Evolutionary conservation across 768 basidiomycete species (phyloP).

Genomic region (Boletus tylopilopsis): DNA sequence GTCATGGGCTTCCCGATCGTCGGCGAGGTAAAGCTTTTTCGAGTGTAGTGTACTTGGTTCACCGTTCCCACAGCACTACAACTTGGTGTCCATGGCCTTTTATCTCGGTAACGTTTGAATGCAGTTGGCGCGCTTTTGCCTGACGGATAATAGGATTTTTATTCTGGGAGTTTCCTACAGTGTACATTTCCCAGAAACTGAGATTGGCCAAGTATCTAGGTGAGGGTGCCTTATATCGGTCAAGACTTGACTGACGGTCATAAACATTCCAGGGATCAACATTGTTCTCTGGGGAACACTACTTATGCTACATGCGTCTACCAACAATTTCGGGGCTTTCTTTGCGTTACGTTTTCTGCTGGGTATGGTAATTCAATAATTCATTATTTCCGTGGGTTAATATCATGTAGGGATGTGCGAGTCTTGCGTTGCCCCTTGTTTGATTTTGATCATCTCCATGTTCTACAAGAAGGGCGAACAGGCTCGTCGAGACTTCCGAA

Average conservation of each 20-base stretch:
- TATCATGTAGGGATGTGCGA: constrained; percentile 56
- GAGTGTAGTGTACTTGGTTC: constrained; percentile 1
- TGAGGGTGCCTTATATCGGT: constrained; percentile 17
- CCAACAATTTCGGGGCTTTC: constrained; percentile 56
- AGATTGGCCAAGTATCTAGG: constrained; percentile 61
- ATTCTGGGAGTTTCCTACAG: constrained; percentile 62
- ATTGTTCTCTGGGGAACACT: constrained; percentile 57
- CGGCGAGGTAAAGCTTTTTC: constrained; percentile 42
- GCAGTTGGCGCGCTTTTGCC: background rate
- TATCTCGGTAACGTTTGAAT: constrained; percentile 45
- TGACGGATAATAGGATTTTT: constrained; percentile 42
- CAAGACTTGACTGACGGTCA: background rate
- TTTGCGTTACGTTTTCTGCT: constrained; percentile 60
- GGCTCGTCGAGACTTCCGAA: constrained; percentile 22
- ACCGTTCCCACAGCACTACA: constrained; percentile 45
- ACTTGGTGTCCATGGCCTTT: constrained; percentile 60
- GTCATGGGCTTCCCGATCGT: constrained; percentile 66
- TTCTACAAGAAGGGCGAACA: constrained; percentile 71
- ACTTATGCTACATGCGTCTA: constrained; percentile 57
- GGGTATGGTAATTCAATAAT: constrained; percentile 31
- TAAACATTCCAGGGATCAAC: constrained; percentile 43
- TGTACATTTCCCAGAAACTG: constrained; percentile 61
- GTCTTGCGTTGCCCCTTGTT: constrained; percentile 47
- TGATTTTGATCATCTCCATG: constrained; percentile 50
- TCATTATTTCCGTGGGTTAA: background rate